Base-by-base conservation (phyloP, 768 basidiomycete species). In the Termitomyces sp. region DNA sequence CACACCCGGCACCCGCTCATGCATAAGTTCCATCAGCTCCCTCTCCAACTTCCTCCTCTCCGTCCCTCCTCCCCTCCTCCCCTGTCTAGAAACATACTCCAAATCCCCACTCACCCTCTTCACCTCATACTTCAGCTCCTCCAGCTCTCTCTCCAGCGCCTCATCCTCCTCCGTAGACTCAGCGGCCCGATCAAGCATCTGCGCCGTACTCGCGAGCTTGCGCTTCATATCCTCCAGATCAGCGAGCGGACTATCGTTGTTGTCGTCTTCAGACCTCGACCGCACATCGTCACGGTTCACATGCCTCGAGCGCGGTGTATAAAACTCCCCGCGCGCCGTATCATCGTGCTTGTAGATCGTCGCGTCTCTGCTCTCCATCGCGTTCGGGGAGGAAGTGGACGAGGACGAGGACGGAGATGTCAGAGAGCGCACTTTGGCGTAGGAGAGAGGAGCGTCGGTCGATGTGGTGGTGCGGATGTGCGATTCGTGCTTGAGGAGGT, bases 201-300 rank as follows among this genome's bases (percentile, higher is more conserved):
- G 80, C 10, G 90, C 87, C 0, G 94, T 88, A 62, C 84, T 90
- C 51, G 85, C 80, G 1, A 98, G 77, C 66, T 86, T 83, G 9
- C 90, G 83, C 71, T 93, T 94, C 78, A 96, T 85, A 63, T 94
- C 92, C n/a, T 80, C 80, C 16, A 98, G 72, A 65, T 96, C 95
- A 12, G 83, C 78, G 1, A 80, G 63, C 4, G 84, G 77, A 45
- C 75, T 77, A 53, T 84, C 80, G 48, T 84, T 83, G 51, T 95
- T 90, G 16, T 79, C 82, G n/a, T n/a, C n/a, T n/a, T n/a, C n/a
- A n/a, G n/a, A n/a, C 4, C 87, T 79, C 4, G 85, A 84, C 63
- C 93, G 84, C 37, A 99, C 84, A 16, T 88, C 77, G 58, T 84
- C 83, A 3, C 97, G 86, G 68, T 98, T 90, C 45, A 99, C 74